phyloP scores from a whole-genome alignment of 2,329 filamentous ascomycete species.

The Parafenestella ontariensis region DNA sequence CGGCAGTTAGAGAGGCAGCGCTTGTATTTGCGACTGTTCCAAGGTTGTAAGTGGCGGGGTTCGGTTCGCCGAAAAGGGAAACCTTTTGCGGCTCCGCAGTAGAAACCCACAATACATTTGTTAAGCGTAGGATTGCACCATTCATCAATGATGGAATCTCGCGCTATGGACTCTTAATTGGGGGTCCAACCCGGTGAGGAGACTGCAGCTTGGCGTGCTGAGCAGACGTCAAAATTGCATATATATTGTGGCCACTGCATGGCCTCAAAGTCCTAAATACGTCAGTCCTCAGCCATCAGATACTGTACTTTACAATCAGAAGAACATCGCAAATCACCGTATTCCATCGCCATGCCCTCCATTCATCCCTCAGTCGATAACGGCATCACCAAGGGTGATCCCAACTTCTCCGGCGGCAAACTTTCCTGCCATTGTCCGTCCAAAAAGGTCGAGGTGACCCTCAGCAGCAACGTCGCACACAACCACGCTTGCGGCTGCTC shows the following conservation, averaged over 20 bases:
- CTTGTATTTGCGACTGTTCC: too few relatives aligned
- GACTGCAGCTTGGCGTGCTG: not conserved
- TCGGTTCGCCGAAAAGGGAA: conserved; percentile 19
- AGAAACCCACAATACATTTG: conserved; percentile 12
- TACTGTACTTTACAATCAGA: not conserved
- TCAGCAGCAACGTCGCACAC: conserved; percentile 67
- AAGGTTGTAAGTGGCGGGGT: conserved; percentile 20
- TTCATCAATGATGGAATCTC: not conserved
- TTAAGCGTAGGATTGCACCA: conserved; percentile 15
- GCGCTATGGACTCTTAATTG: conserved; percentile 6
- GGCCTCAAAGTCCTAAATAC: not conserved
- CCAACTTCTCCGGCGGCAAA: conserved; percentile 65
- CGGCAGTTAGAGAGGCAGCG: not conserved
- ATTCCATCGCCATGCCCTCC: conserved; percentile 43
- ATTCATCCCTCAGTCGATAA: conserved; percentile 70
- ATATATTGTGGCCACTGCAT: not conserved
- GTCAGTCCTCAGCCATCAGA: not conserved
- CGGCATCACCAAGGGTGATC: conserved; percentile 63
- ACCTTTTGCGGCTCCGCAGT: conserved; percentile 22
- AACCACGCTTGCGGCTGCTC: conserved; percentile 77
- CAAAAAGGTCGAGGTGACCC: conserved; percentile 64
- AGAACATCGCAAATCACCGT: not conserved
- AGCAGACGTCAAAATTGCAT: not conserved
- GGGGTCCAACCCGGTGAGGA: conserved; percentile 18
- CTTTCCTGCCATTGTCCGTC: conserved; percentile 66